Evolutionary conservation across 768 basidiomycete species (phyloP), one percentile per base, ranked within the genome.

Genomic region (Mycena floridula): DNA sequence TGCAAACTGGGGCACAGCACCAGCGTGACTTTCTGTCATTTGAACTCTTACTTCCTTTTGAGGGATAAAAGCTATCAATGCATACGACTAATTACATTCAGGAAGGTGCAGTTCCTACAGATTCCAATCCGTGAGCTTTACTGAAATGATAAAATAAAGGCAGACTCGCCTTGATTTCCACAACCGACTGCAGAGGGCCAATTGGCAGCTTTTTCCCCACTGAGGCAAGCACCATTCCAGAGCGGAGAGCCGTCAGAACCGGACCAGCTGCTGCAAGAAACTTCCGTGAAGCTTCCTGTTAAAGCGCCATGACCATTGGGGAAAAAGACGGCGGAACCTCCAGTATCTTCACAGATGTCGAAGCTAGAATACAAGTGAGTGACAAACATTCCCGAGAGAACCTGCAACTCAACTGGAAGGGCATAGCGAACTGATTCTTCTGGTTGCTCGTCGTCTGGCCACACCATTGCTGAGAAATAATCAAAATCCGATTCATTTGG

Each of bases 321-420:
- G 73, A 81, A 82, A 66, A 81, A 81, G 6, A 65, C 66, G 2
- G 27, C 47, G 12, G 72, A 46, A 8, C 73, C 76, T 37, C 79
- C 77, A 8, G 76, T 77, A 47, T 81, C 80, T 40, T 72, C 60
- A 54, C 79, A 82, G 35, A 82, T 70, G 55, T 81, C 79, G 54
- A 81, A 82, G 57, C 79, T 81, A 44, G 18, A 35, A 25, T 25
- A 21, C 22, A 11, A 13, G 36, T 3, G 28, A 23, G 20, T 28
- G 45, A 8, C 23, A 28, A 8, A 21, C 13, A 37, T 37, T 9
- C 8, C 12, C 1, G 37, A 32, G 4, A 20, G 22, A 3, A 25
- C 55, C 74, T 52, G n/a, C n/a, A n/a, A n/a, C n/a, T n/a, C n/a
- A 53, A 79, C 78, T 81, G 79, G 53, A 78, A 70, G 11, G 70